Evolutionary conservation across 768 basidiomycete species (phyloP).

Genomic region (Exsudoporus frostii): DNA sequence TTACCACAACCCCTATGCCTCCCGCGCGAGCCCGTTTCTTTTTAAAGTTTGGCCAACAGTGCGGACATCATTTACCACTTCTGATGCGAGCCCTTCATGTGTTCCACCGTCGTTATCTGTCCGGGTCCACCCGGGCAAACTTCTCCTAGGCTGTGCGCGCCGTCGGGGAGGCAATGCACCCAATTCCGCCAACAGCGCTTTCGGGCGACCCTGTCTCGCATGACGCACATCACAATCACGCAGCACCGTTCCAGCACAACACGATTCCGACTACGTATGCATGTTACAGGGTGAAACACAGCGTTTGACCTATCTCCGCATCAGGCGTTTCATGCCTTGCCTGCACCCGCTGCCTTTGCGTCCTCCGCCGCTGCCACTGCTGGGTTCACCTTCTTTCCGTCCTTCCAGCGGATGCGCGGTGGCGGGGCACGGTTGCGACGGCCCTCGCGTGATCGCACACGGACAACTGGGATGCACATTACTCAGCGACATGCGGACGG

Average conservation of each 20-base stretch:
- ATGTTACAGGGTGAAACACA: conserved; percentile 1
- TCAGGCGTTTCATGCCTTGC: conserved; percentile 44
- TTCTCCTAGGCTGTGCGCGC: background rate
- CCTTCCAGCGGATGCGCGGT: conserved; percentile 93
- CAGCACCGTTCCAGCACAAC: background rate
- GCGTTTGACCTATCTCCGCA: conserved; percentile 1
- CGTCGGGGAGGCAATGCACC: background rate
- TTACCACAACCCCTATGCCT: background rate
- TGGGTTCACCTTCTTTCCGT: conserved; percentile 94
- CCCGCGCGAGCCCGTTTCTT: too few species aligned
- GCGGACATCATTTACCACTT: background rate
- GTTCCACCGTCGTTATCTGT: too few species aligned
- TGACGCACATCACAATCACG: background rate
- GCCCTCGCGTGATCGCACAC: conserved; percentile 93
- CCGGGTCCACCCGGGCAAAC: too few species aligned
- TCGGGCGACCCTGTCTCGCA: background rate
- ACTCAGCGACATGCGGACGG: background rate
- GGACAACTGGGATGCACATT: conserved; percentile 63
- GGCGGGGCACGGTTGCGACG: conserved; percentile 98
- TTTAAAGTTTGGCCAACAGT: background rate
- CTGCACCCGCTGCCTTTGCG: conserved; percentile 57
- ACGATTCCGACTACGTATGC: background rate
- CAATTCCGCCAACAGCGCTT: background rate
- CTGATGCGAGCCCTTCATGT: too few species aligned
- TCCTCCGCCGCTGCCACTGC: conserved; percentile 93